Evolutionary conservation across 805 yeast species (phyloP).

Genomic region (Candida ipomoeae): DNA sequence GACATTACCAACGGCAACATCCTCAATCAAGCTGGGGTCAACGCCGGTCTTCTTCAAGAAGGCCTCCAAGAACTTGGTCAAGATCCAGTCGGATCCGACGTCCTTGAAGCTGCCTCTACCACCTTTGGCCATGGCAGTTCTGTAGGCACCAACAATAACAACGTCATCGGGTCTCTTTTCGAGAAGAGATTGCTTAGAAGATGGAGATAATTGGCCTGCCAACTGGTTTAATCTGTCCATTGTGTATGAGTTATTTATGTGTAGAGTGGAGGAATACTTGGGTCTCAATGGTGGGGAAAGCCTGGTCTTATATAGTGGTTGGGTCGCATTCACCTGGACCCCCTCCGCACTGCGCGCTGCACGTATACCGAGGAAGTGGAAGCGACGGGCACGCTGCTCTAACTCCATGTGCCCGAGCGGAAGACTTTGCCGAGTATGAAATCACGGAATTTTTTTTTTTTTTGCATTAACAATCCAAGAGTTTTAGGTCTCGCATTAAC

Average conservation of each 20-base stretch:
- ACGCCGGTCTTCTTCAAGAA: slow-evolving; percentile 52
- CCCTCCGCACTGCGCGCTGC: slow-evolving; percentile 12
- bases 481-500: background rate
- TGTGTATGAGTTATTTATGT: background rate
- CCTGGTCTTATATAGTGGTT: slow-evolving; percentile 7
- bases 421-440: background rate
- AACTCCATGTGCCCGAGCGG: background rate
- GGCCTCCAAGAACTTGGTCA: slow-evolving; percentile 59
- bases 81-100: slow-evolving; percentile 72
- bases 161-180: slow-evolving; percentile 80
- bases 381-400: background rate
- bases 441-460: too few species aligned
- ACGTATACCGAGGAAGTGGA: slow-evolving; percentile 2
- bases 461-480: too few species aligned
- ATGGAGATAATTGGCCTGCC: slow-evolving; percentile 41
- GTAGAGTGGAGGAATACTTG: background rate
- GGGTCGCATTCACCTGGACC: slow-evolving; percentile 10
- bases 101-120: slow-evolving; percentile 85
- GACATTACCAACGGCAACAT: slow-evolving; percentile 87
- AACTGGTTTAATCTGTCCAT: slow-evolving; percentile 48
- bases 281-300: background rate
- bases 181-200: slow-evolving; percentile 38
- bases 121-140: slow-evolving; percentile 87
- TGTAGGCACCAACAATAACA: slow-evolving; percentile 83
- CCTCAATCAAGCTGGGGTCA: slow-evolving; percentile 60